A percentile compares a stretch with the other conserved stretches of the same genome.
Conservation (phyloP, 495 filamentous ascomycete genomes). For the Aspergillus hancockii region DNA sequence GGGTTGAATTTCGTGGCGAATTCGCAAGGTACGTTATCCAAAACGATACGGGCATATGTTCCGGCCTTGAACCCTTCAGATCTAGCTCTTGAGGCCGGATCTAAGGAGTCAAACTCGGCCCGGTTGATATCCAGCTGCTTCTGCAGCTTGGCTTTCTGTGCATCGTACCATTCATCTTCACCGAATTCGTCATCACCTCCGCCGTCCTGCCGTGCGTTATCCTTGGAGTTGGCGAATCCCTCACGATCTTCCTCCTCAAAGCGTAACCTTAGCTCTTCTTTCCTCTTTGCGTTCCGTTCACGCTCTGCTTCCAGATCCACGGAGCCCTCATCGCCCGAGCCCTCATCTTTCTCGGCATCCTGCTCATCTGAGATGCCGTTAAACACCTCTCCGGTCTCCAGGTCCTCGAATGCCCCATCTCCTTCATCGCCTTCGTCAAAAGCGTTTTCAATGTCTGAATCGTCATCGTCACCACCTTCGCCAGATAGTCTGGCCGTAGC, state of each 20-base stretch:
- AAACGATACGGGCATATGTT: constrained; percentile 85
- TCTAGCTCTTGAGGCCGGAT: constrained; percentile 72
- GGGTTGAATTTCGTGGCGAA: constrained; percentile 88
- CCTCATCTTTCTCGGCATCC: constrained; percentile 38
- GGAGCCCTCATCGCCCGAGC: constrained; percentile 32
- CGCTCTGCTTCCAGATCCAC: constrained; percentile 76
- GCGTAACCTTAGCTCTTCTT: constrained; percentile 89
- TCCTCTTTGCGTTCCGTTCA: constrained; percentile 83
- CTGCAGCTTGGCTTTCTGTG: constrained; percentile 90
- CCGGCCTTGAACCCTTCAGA: constrained; percentile 93
- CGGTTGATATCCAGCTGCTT: constrained; percentile 96
- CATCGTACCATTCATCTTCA: constrained; percentile 98
- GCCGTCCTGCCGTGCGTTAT: constrained; percentile 62
- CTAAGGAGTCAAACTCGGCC: constrained; percentile 82
- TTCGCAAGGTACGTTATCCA: constrained; percentile 86
- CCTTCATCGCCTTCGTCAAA: constrained; percentile 68
- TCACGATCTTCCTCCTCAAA: constrained; percentile 98
- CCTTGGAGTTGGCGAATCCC: constrained; percentile 84
- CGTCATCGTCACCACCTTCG: constrained; percentile 35
- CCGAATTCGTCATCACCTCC: constrained; percentile 74
- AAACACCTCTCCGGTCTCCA: constrained; percentile 72
- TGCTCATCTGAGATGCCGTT: constrained; percentile 46
- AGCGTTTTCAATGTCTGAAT: constrained; percentile 44
- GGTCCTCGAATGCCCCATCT: constrained; percentile 86
- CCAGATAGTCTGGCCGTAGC: constrained; percentile 62